Base-by-base conservation (phyloP, 208 protist species). In the Baffinella frigidus region DNA sequence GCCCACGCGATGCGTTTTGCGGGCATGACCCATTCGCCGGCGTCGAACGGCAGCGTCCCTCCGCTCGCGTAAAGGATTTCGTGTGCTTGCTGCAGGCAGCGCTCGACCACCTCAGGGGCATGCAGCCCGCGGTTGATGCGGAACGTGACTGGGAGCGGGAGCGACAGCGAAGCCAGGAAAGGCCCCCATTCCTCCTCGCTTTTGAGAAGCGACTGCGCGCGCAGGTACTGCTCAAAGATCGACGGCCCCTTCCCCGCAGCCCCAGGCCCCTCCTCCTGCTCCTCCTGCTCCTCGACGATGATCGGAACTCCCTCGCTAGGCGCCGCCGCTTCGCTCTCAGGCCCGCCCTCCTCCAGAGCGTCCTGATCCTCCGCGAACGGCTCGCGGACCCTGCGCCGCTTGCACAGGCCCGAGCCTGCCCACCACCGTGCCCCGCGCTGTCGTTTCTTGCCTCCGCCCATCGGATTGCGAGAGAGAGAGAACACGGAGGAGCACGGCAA, bases 111-210 rank as follows among this genome's bases (percentile, higher is more conserved):
- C 30, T 73, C 20, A 10, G 14, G 4, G 56, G 11, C 41, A 33
- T 68, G 36, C 56, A 90, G 51, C n/a, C 64, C 64, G 7, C 83
- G 30, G 62, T 90, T 90, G 83, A 90, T 35, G 51, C 83, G 51
- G 35, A 90, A 90, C 27, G 83, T 90, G 56, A 90, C 83, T 7
- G 83, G 83, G 17, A 90, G 43, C 2, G 83, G 83, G 41, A n/a
- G 33, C 38, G 24, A 27, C 30, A 90, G 51, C 20, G 30, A 43
- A 14, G 20, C 36, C 39, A 90, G 36, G 83, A 90, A 90, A 5
- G 44, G 24, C 5, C 43, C 56, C 83, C 83, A 90, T 2, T 71
- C 51, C 36, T 71, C 50, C 39, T 87, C 48, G 14, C 20, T 67
- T 43, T 87, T 43, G 50, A 87, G 36, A 30, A 87, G 27, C 38